Conservation (phyloP, 2,329 filamentous ascomycete genomes). For the Paraphaeosphaeria sporulosa region DNA sequence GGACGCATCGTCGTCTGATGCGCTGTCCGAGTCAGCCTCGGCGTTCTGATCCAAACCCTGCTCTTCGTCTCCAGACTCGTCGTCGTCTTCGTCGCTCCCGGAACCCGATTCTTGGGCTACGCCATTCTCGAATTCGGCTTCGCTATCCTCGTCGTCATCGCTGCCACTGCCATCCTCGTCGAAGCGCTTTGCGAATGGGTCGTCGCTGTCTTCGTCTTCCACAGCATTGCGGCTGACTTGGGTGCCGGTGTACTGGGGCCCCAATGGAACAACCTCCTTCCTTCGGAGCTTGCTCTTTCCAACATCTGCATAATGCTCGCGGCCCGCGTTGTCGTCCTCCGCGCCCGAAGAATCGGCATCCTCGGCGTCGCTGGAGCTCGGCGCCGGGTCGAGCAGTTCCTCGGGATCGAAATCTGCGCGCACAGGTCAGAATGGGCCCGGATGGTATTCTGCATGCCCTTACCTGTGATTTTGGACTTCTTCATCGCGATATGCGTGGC, state of each 20-base stretch:
- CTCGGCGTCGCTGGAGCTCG: conserved; percentile 65
- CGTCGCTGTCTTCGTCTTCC: conserved; percentile 61
- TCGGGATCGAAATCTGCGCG: conserved; percentile 81
- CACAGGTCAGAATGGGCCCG: conserved; percentile 4
- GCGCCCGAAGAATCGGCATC: conserved; percentile 56
- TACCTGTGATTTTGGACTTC: conserved; percentile 44
- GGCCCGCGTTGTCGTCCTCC: conserved; percentile 64
- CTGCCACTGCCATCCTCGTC: conserved; percentile 45
- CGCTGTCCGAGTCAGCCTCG: conserved; percentile 47
- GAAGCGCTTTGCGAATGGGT: conserved; percentile 55
- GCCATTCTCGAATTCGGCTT: conserved; percentile 56
- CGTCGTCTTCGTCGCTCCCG: conserved; percentile 50
- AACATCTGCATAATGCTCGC: conserved; percentile 86
- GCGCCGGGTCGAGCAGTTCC: conserved; percentile 65
- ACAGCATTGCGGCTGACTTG: conserved; percentile 74
- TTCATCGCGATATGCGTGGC: conserved; percentile 28
- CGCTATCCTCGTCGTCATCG: conserved; percentile 30
- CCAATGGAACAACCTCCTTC: conserved; percentile 72
- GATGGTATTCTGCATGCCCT: neutral
- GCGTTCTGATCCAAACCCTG: conserved; percentile 49
- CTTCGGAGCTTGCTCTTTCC: conserved; percentile 87
- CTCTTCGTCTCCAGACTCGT: conserved; percentile 58
- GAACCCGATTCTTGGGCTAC: conserved; percentile 52
- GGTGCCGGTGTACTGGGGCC: conserved; percentile 80
- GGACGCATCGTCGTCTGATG: conserved; percentile 44